phyloP scores from a whole-genome alignment of 108 stramenopile species.

The Conticribra weissflogii region DNA sequence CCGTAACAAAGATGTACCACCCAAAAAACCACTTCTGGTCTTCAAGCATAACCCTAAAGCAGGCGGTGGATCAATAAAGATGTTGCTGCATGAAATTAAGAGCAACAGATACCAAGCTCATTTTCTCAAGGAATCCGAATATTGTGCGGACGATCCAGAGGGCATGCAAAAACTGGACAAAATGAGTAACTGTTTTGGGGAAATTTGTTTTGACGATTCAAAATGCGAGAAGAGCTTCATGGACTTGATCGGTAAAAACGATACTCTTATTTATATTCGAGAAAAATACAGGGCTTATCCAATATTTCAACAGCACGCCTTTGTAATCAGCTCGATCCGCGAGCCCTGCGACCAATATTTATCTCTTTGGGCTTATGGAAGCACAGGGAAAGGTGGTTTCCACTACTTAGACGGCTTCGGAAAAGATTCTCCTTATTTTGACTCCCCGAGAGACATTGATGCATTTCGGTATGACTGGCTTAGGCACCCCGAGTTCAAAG shows the following conservation, averaged over 20 bases:
- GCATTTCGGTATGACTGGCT: background rate
- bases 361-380: conserved; percentile 20
- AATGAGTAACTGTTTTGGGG: no score
- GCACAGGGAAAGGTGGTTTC: background rate
- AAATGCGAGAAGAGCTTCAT: background rate
- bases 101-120: no score
- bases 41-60: background rate
- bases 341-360: conserved; percentile 23
- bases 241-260: background rate
- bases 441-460: conserved; percentile 3
- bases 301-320: background rate
- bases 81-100: background rate
- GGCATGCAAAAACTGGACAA: no score
- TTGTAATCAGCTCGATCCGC: conserved; percentile 10
- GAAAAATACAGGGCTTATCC: background rate
- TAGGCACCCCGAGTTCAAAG: background rate
- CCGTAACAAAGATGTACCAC: background rate
- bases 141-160: no score
- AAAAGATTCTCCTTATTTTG: conserved; percentile 2
- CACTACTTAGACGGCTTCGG: background rate
- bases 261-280: background rate
- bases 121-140: no score
- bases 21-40: background rate
- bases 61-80: background rate
- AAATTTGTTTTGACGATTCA: background rate